Evolutionary conservation across 164 flowering plant genomes (phyloP), one percentile per base, ranked within the genome.

Genomic region (Sedum album): DNA sequence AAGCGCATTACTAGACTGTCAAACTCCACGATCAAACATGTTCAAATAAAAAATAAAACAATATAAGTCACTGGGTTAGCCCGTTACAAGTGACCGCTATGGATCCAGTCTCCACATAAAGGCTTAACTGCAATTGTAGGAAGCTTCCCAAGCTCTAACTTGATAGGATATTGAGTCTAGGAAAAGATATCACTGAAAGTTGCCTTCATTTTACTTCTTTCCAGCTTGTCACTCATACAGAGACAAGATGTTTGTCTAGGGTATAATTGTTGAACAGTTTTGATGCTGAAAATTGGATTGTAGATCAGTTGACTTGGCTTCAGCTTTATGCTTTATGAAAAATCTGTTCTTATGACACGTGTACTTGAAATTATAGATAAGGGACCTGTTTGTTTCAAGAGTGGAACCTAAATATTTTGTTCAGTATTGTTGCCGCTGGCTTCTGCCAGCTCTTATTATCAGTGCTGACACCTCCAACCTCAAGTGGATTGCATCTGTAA

Each of bases 371-470:
- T 26, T 82, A 78, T 84, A 94, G 99, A 80, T 84, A 71, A 79
- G 96, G 20, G 86, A 82, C 33, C 84, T 88, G 66, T 95, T 92
- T 76, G 74, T 84, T 48, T 63, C 68, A 26, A 75, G 80, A 63
- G 75, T 83, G 35, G n/a, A n/a, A 68, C 89, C 97, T 36, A 78
- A 71, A 48, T 77, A 73, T 76, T 95, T 95, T 67, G 31, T 92
- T 20, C 92, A 83, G 55, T 88, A 82, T 74, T 87, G 53, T 76
- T 92, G 93, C 83, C 53, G 74, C 60, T 95, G 97, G 97, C 96
- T 95, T 70, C 93, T 95, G 74, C 97, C 99, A n/a, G 86, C 91
- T 71, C 77, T 90, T 6, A 68, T 88, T 73, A 55, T 48, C 20
- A 13, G 79, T 69, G 88, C 69, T 33, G 87, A 84, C 61, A 79